Base-by-base conservation (phyloP, 352 stramenopile species). In the Blastocystis sp. region DNA sequence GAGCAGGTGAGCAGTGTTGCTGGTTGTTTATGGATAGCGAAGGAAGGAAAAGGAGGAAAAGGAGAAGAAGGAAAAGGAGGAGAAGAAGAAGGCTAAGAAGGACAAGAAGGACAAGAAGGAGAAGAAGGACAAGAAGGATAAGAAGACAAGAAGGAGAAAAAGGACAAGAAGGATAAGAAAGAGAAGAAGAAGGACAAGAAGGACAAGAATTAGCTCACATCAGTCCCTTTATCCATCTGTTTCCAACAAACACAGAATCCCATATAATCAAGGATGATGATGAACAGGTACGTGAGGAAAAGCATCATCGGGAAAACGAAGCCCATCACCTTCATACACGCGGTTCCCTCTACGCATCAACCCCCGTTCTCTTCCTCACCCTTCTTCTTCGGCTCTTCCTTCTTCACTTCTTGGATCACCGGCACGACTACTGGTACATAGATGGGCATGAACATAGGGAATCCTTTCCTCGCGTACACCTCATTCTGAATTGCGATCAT, bases 21-120 rank as follows among this genome's bases (percentile, higher is more conserved):
- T 3, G 41, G 45, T 17, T 14, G 14, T 56, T 70, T 48, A 84
- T 14, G 9, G 41, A 56, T 84, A 84, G 74, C 67, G 34, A 56
- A 53, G 56, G 48, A 84, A 67, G 34, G 74, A 84, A 43, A 84
- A 84, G 74, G 74, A 84, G 28, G 74, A 84, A 28, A 84, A 61
- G 53, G 74, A 81, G 48, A 62, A 28, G 60, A 67, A 67, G 28
- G 71, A 81, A 28, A 81, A 81, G 28, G 48, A 81, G n/a, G 43
- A 65, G 70, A 81, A 81, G 45, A 38, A 81, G 70, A 65, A 65
- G 43, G 65, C 38, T 17, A 71, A 71, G 28, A 28, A 71, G 53
- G 43, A 81, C 0, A 65, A 62, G 34, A 48, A 82, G 59, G 69
- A 82, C 56, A 69, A 69, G 38, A 62, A 82, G 1, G 61, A 82